phyloP scores from a whole-genome alignment of 1,139 yeast species.

The Suhomyces coccinellae region DNA sequence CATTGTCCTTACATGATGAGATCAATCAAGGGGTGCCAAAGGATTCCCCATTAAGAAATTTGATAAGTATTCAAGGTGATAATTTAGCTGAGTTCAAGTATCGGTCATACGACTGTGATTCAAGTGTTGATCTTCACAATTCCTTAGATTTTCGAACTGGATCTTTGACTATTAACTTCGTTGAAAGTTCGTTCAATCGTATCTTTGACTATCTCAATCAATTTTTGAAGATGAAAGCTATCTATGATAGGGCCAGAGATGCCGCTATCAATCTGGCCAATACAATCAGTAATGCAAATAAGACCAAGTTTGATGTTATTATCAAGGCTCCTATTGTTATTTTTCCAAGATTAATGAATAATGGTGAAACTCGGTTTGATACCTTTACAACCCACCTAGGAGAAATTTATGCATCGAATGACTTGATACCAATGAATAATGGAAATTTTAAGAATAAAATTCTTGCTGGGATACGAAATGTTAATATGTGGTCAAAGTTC shows the following conservation, averaged over 20 bases:
- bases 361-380: conserved; percentile 47
- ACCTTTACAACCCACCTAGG: conserved; percentile 75
- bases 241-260: conserved; percentile 85
- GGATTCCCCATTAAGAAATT: conserved; percentile 60
- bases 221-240: conserved; percentile 80
- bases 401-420: conserved; percentile 72
- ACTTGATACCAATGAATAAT: conserved; percentile 37
- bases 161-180: conserved; percentile 70
- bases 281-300: conserved; percentile 61
- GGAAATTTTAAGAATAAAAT: conserved; percentile 46
- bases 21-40: conserved; percentile 61
- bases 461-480: conserved; percentile 69
- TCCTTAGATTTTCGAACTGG: conserved; percentile 69
- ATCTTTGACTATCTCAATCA: conserved; percentile 68
- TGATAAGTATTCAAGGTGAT: conserved; percentile 79
- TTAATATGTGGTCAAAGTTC: conserved; percentile 63
- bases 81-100: conserved; percentile 81
- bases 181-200: conserved; percentile 76
- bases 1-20: conserved; percentile 76
- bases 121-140: conserved; percentile 57
- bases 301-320: conserved; percentile 68
- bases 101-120: conserved; percentile 71
- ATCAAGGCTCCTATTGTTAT: conserved; percentile 81
- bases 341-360: conserved; percentile 63
- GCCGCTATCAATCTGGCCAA: conserved; percentile 72